Conservation (phyloP, 1,139 yeast genomes). For the Zygosaccharomyces sapae region DNA sequence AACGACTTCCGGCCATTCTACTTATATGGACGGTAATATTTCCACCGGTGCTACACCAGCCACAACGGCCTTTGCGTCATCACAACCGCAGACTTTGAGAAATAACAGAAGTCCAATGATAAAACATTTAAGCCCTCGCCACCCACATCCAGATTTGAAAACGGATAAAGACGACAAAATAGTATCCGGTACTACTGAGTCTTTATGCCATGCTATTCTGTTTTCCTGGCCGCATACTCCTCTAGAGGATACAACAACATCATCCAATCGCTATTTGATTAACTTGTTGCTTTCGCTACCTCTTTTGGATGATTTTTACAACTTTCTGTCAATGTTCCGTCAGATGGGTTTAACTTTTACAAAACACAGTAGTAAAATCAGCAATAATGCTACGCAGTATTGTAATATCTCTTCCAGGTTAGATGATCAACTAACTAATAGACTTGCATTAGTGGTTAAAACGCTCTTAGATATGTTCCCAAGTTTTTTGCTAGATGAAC, state of each 20-base stretch:
- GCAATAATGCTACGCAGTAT: constrained; percentile 21
- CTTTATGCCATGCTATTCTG: constrained; percentile 68
- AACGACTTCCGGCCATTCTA: too few relatives aligned
- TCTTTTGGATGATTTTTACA: constrained; percentile 55
- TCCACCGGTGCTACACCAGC: too few relatives aligned
- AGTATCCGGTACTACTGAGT: constrained; percentile 56
- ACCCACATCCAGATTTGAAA: constrained; percentile 67
- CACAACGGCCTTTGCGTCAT: constrained; percentile 1
- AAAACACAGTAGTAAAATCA: constrained; percentile 26
- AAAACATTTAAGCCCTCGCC: constrained; percentile 40
- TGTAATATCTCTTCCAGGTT: constrained; percentile 33
- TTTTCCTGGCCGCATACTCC: constrained; percentile 42
- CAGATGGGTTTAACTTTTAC: constrained; percentile 42
- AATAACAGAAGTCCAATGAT: constrained; percentile 13
- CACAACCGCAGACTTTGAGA: not conserved
- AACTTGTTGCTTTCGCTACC: constrained; percentile 61
- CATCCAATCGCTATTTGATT: constrained; percentile 20
- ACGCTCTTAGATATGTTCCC: constrained; percentile 46
- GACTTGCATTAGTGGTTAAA: constrained; percentile 46
- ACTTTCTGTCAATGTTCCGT: constrained; percentile 47
- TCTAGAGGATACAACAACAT: constrained; percentile 39
- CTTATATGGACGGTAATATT: too few relatives aligned
- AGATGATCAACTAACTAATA: constrained; percentile 40
- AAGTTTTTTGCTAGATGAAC: constrained; percentile 52
- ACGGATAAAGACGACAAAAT: constrained; percentile 49